A percentile compares a stretch with the other conserved stretches of the same genome.
Conservation (phyloP, 2,329 filamentous ascomycete species). For the Botrytis pseudocinerea region DNA sequence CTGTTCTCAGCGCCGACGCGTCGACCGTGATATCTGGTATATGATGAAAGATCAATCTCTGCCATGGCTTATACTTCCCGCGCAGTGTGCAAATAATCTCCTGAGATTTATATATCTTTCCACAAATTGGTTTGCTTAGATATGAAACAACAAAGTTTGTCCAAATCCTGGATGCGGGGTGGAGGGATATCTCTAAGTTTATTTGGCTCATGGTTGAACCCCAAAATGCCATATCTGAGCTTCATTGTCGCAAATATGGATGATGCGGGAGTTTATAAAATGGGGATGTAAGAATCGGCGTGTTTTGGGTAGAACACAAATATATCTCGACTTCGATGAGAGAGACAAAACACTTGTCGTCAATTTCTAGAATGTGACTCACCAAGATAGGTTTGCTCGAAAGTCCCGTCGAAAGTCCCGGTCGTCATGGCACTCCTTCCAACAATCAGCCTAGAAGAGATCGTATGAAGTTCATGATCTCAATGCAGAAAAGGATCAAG, state of each 20-base stretch:
- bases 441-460: not conserved
- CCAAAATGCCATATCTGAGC: not conserved
- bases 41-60: not conserved
- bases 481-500: not conserved
- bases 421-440: not conserved
- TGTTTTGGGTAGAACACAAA: not conserved
- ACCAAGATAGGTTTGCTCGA: not conserved
- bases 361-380: rapidly evolving
- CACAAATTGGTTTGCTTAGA: no score
- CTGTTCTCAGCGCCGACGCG: not conserved
- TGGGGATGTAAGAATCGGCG: not conserved
- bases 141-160: not conserved
- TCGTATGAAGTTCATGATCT: not conserved
- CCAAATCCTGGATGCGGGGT: not conserved
- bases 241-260: not conserved
- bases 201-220: not conserved
- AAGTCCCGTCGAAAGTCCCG: not conserved
- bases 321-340: not conserved
- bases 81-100: not conserved
- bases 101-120: not conserved
- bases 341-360: not conserved
- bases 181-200: not conserved
- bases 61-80: not conserved
- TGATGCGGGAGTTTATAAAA: no score
- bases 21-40: not conserved